Evolutionary conservation across 108 stramenopile genomes (phyloP).

Genomic region (Fragilaria crotonensis): DNA sequence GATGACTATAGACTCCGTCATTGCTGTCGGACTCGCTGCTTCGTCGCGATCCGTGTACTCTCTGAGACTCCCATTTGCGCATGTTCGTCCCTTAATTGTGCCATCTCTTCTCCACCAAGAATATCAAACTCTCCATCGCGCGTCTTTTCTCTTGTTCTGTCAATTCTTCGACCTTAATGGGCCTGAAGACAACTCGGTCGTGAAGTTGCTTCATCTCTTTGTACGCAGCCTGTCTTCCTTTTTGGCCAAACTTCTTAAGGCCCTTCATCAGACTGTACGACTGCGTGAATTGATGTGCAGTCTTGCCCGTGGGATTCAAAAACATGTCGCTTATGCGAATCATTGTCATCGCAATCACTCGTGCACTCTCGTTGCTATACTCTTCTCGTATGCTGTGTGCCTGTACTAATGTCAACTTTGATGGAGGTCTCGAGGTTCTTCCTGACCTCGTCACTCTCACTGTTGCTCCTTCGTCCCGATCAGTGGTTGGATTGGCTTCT

Average conservation of each 20-base stretch:
- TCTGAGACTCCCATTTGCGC: conserved; percentile 27
- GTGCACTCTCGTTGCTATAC: neutral
- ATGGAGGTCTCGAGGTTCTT: neutral
- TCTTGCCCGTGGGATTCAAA: neutral
- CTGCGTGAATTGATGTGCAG: neutral
- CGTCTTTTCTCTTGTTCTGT: conserved; percentile 4
- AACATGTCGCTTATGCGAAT: neutral
- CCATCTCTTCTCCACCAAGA: conserved; percentile 31
- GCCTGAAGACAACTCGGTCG: conserved; percentile 18
- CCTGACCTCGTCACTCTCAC: neutral
- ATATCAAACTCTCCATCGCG: conserved; percentile 21
- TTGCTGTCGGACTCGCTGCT: conserved; percentile 19
- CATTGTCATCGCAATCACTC: neutral
- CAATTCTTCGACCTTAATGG: conserved; percentile 9
- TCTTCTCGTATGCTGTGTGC: neutral
- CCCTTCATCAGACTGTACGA: neutral
- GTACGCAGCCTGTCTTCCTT: conserved; percentile 3
- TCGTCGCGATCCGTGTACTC: conserved; percentile 20
- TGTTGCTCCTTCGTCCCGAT: neutral
- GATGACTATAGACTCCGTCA: conserved; percentile 20
- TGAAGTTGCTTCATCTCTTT: conserved; percentile 32
- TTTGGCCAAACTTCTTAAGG: conserved; percentile 9
- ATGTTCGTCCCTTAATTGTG: conserved; percentile 20
- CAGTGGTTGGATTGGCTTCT: neutral
- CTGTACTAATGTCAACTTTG: neutral